Percentiles rank a stretch among this genome's conserved stretches.
Conservation (phyloP, 2,329 filamentous ascomycete species). For the Passalora sequoiae region DNA sequence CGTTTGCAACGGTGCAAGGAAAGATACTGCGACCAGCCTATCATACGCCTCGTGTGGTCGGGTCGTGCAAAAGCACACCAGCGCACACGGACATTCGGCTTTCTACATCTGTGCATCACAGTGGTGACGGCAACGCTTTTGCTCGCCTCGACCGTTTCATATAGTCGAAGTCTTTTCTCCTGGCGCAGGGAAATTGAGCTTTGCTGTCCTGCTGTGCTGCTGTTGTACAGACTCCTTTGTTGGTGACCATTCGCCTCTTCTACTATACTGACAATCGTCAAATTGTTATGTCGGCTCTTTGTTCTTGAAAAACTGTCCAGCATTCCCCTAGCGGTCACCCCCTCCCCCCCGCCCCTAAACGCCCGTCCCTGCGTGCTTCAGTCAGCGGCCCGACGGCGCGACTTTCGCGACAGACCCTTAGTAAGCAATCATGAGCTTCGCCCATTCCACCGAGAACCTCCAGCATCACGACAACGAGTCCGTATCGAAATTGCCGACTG, state of each 20-base stretch:
- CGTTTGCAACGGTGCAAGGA: neutral
- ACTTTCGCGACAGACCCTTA: neutral
- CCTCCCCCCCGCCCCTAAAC: neutral
- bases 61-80: neutral
- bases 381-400: neutral
- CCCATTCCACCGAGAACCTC: neutral
- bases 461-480: neutral
- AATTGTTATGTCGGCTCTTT: neutral
- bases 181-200: neutral
- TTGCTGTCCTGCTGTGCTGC: neutral
- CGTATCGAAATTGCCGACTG: too few relatives aligned
- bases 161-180: neutral
- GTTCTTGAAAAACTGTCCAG: neutral
- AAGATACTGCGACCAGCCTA: neutral
- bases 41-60: too few relatives aligned
- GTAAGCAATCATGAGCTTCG: neutral
- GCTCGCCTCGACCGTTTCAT: slow-evolving; percentile 3
- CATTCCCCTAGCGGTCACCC: neutral
- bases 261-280: too few relatives aligned
- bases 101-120: neutral
- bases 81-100: neutral
- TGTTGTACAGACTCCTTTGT: too few relatives aligned
- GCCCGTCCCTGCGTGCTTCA: neutral
- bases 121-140: neutral
- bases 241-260: too few relatives aligned